Evolutionary conservation across 805 yeast genomes (phyloP).

Genomic region (Saccharomycopsis sp.): DNA sequence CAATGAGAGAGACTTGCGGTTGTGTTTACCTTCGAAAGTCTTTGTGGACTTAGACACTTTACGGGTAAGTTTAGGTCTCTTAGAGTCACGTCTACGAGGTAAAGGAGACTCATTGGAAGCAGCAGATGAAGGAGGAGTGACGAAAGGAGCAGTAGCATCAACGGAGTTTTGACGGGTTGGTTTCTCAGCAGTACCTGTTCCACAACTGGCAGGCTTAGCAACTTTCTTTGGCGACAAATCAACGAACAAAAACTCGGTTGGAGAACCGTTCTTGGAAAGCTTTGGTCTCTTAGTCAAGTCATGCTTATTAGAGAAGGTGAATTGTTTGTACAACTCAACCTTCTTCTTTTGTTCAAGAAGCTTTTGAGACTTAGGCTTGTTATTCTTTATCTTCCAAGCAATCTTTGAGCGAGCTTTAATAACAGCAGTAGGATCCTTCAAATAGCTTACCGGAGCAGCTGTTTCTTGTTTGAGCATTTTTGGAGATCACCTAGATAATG

Average conservation of each 20-base stretch:
- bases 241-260: slow-evolving; percentile 31
- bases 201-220: background rate
- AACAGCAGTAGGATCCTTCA: background rate
- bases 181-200: background rate
- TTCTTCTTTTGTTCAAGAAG: slow-evolving; percentile 2
- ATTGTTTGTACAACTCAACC: slow-evolving; percentile 16
- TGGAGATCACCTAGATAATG: background rate
- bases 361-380: background rate
- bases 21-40: background rate
- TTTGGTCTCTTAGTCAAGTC: slow-evolving; percentile 26
- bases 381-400: slow-evolving; percentile 9
- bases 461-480: background rate
- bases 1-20: background rate
- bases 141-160: background rate
- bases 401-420: slow-evolving; percentile 7
- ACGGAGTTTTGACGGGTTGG: background rate
- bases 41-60: background rate
- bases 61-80: background rate
- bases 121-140: background rate
- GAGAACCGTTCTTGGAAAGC: slow-evolving; percentile 29
- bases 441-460: background rate
- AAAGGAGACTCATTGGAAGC: background rate
- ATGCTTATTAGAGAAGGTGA: slow-evolving; percentile 14
- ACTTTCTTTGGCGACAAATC: slow-evolving; percentile 23
- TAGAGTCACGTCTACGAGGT: background rate